Evolutionary conservation across 2,329 filamentous ascomycete genomes (phyloP).

Genomic region (Cordyceps fumosorosea): DNA sequence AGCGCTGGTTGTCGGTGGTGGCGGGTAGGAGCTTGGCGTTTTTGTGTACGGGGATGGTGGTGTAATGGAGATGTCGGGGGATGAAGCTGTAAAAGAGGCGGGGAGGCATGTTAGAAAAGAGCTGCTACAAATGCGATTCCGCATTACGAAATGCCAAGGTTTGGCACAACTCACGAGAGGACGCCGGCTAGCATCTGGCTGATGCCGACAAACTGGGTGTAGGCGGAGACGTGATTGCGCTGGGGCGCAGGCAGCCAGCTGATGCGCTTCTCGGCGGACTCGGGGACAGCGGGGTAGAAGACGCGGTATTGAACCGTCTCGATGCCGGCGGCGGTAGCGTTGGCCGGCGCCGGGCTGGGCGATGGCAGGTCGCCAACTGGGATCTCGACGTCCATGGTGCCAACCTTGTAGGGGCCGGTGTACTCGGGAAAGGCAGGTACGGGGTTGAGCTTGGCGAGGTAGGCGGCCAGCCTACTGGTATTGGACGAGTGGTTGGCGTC

Average conservation of each 20-base stretch:
- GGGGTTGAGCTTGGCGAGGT: conserved; percentile 55
- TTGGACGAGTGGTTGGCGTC: not conserved
- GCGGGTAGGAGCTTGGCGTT: conserved; percentile 58
- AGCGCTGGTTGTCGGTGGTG: conserved; percentile 45
- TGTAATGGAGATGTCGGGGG: conserved; percentile 65
- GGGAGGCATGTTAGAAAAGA: not conserved
- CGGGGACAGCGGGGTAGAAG: conserved; percentile 65
- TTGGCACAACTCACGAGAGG: conserved; percentile 46
- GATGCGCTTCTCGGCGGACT: conserved; percentile 51
- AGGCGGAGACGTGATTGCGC: conserved; percentile 64
- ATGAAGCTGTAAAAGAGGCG: conserved; percentile 44
- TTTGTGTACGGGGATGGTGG: conserved; percentile 64
- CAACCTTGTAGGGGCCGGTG: conserved; percentile 71
- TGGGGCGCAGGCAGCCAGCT: conserved; percentile 76
- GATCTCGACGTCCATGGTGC: conserved; percentile 74
- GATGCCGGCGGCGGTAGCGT: conserved; percentile 48
- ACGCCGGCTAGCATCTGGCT: conserved; percentile 50
- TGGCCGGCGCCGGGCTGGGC: conserved; percentile 46
- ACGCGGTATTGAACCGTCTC: conserved; percentile 73
- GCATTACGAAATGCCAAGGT: not conserved
- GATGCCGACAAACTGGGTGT: conserved; percentile 68
- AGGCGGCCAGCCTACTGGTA: conserved; percentile 35
- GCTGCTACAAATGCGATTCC: not conserved
- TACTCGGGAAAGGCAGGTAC: conserved; percentile 69
- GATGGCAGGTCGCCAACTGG: conserved; percentile 54